A percentile compares a stretch with the other conserved stretches of the same genome.
phyloP scores from a whole-genome alignment of 495 filamentous ascomycete genomes.

The Aspergillus hancockii region DNA sequence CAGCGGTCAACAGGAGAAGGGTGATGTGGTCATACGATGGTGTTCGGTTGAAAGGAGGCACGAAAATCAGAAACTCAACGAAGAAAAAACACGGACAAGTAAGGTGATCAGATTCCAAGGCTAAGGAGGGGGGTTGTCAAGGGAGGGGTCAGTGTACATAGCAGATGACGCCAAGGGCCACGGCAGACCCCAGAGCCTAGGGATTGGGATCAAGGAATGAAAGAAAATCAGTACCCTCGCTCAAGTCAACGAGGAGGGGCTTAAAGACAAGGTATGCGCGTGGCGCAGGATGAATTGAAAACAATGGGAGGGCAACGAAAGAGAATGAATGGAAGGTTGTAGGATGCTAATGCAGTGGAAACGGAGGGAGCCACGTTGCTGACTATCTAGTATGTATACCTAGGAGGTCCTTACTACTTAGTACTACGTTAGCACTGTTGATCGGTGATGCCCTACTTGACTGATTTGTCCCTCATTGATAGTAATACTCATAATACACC shows the following conservation, averaged over 20 bases:
- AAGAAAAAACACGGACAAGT: conserved; percentile 3
- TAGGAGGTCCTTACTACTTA: not conserved
- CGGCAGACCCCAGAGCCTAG: not conserved
- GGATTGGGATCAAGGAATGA: conserved; percentile 12
- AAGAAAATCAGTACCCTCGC: not conserved
- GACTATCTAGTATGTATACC: not conserved
- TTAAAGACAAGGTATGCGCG: conserved; percentile 4
- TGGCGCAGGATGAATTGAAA: conserved; percentile 15
- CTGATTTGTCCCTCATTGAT: not conserved
- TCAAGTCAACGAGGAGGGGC: not conserved
- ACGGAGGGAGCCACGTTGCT: conserved; percentile 20
- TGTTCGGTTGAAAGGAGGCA: conserved; percentile 5
- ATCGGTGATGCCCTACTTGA: conserved; percentile 1
- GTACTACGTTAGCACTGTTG: not conserved
- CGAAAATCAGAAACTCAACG: conserved; percentile 9
- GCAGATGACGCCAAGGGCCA: conserved; percentile 23
- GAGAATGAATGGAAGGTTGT: conserved; percentile 9
- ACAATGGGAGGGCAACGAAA: conserved; percentile 21
- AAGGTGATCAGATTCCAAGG: conserved; percentile 2
- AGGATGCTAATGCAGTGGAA: not conserved
- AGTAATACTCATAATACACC: not conserved
- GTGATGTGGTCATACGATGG: conserved; percentile 19
- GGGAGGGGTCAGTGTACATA: conserved; percentile 23
- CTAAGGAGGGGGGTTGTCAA: conserved; percentile 15
- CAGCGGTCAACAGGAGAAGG: conserved; percentile 8